phyloP scores from a whole-genome alignment of 495 filamentous ascomycete genomes.

The Cercophora sp. region DNA sequence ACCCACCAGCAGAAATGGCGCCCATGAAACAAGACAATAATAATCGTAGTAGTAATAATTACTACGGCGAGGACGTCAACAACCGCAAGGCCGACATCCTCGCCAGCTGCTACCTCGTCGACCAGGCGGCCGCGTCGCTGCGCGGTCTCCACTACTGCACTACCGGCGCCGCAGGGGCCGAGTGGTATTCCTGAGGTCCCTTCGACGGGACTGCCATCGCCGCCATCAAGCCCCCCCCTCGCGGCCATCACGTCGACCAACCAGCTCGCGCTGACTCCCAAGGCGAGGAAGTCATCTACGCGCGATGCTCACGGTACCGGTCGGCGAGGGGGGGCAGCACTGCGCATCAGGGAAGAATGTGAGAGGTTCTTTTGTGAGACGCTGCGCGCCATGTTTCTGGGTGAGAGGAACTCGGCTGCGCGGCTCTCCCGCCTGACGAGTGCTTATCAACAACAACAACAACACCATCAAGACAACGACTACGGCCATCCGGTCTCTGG shows the following conservation, averaged over 20 bases:
- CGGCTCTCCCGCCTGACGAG: slow-evolving; percentile 72
- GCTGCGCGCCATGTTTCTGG: slow-evolving; percentile 87
- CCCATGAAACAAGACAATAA: slow-evolving; percentile 61
- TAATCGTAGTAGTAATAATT: slow-evolving; percentile 65
- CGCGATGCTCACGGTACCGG: slow-evolving; percentile 30
- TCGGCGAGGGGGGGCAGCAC: slow-evolving; percentile 82
- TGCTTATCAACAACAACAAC: too few species aligned
- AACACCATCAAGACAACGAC: too few species aligned
- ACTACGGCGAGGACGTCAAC: slow-evolving; percentile 56
- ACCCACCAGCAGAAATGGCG: slow-evolving; percentile 45
- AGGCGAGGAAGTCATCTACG: slow-evolving; percentile 37
- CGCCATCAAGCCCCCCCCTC: slow-evolving; percentile 78
- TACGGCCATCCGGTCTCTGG: slow-evolving; percentile 10
- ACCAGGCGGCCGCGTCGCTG: slow-evolving; percentile 43
- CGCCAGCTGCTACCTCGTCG: slow-evolving; percentile 81
- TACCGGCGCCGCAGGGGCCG: slow-evolving; percentile 69
- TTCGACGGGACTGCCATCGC: slow-evolving; percentile 69
- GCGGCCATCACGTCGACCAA: slow-evolving; percentile 59
- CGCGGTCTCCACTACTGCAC: slow-evolving; percentile 92
- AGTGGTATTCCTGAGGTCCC: slow-evolving; percentile 98
- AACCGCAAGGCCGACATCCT: slow-evolving; percentile 61
- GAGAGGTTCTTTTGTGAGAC: slow-evolving; percentile 99
- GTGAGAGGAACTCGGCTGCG: slow-evolving; percentile 76
- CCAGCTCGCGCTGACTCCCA: slow-evolving; percentile 55
- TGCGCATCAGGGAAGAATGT: slow-evolving; percentile 97